Percentiles rank a stretch among this genome's conserved stretches.
Conservation (phyloP, 106 monocot genomes). For the Hemerocallis citrina region DNA sequence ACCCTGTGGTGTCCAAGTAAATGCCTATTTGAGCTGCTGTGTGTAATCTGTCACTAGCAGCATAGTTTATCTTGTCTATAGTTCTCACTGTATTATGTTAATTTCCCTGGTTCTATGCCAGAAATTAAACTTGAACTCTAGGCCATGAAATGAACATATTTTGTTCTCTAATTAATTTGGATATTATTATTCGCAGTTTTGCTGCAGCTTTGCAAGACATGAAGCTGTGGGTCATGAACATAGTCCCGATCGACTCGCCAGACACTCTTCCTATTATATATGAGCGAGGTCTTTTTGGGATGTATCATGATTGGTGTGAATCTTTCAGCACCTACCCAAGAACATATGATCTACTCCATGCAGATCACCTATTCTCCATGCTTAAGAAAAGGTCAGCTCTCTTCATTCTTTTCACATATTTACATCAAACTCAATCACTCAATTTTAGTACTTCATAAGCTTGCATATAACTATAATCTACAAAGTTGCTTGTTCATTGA, state of each 20-base stretch:
- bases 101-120: too few relatives aligned
- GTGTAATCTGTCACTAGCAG: too few relatives aligned
- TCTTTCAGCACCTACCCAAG: slow-evolving; percentile 92
- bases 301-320: slow-evolving; percentile 96
- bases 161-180: neutral
- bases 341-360: slow-evolving; percentile 90
- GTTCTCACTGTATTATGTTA: too few relatives aligned
- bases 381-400: slow-evolving; percentile 57
- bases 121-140: too few relatives aligned
- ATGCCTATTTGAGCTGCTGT: too few relatives aligned
- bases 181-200: slow-evolving; percentile 33
- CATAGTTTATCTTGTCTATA: too few relatives aligned
- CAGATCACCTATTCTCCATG: slow-evolving; percentile 84
- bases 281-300: slow-evolving; percentile 89
- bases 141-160: neutral
- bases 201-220: slow-evolving; percentile 70
- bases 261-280: slow-evolving; percentile 88
- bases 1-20: too few relatives aligned
- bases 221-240: slow-evolving; percentile 95
- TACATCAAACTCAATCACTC: neutral
- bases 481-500: too few relatives aligned
- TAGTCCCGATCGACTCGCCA: slow-evolving; percentile 75
- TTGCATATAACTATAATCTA: too few relatives aligned
- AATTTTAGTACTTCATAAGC: too few relatives aligned
- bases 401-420: neutral